Base-by-base conservation (phyloP, 305 asterid species). In the Fraxinus latifolia region DNA sequence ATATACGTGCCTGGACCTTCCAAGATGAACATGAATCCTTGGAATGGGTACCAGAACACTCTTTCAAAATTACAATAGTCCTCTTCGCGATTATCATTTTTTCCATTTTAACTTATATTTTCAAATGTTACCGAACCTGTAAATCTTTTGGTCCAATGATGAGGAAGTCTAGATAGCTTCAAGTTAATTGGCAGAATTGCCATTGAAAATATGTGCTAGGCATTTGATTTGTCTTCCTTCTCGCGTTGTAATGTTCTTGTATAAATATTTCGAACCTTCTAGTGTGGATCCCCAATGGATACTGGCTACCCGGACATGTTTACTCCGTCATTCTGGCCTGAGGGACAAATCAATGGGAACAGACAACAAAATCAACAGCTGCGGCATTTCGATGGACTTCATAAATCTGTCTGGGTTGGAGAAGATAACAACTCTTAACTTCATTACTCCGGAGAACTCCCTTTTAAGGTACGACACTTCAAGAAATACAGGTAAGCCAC, bases 291-390 rank as follows among this genome's bases (percentile, higher is more conserved):
- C 78, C 83, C 87, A 0, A 83, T 86, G 55, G 93, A 90, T 39
- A 87, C 83, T 82, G 87, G 81, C 86, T 87, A 82, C 86, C 88
- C 62, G 14, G 90, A 89, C 87, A 81, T 89, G 87, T 80, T 86
- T 67, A 76, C 90, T 85, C 95, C 95, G 29, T 82, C 92, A n/a
- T 68, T 91, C 76, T 91, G 90, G 91, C 80, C 87, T 0, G 98
- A 89, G 80, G 92, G 89, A 82, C 97, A 86, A 85, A 82, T 86
- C 32, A 85, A 85, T 3, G 89, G 86, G 74, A 85, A 86, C 90
- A 88, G 91, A 84, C 95, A 90, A 53, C 96, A 88, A 34, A 85
- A 84, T 86, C 92, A 89, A 78, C 97, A 91, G 77, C 87, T 79
- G 21, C 91, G 93, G 94, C 91, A 89, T 23, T 14, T 83, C 8